Conservation (phyloP, 169 alveolate species). For the Eimeria nieschulzi region DNA sequence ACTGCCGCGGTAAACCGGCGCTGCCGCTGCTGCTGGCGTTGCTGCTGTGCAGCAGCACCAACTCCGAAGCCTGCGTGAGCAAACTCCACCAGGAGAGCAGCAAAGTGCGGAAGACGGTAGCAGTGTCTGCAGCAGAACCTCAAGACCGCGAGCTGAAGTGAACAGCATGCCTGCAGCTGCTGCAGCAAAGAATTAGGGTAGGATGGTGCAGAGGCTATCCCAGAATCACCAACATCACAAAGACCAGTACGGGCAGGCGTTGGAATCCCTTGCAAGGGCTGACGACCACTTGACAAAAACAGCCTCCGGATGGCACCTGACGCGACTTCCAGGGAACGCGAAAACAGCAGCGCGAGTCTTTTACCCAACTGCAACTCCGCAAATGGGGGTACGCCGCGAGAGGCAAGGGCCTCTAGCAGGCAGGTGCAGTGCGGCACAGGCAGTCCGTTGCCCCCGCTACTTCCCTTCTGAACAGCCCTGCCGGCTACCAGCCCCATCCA, state of each 20-base stretch:
- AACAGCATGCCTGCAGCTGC: constrained; percentile 19
- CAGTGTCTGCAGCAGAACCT: constrained; percentile 43
- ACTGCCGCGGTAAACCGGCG: constrained; percentile 32
- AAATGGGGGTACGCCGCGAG: constrained; percentile 3
- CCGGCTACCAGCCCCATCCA: constrained; percentile 1
- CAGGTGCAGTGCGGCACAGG: constrained; percentile 7
- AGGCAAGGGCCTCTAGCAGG: constrained; percentile 29
- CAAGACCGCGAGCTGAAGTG: constrained; percentile 12
- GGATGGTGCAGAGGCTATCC: no score
- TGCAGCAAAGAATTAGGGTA: background rate
- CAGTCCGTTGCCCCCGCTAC: background rate
- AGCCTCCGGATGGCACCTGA: background rate
- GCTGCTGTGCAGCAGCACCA: constrained; percentile 20
- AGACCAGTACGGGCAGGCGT: no score
- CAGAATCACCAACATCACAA: no score
- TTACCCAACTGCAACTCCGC: constrained; percentile 17
- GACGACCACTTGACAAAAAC: background rate
- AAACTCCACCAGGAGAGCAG: constrained; percentile 26
- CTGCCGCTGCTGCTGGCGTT: background rate
- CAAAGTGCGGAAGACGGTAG: constrained; percentile 52
- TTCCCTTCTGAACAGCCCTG: background rate
- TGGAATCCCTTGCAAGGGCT: no score
- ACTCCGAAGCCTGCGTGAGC: constrained; percentile 43
- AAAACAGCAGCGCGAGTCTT: background rate
- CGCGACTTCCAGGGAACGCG: background rate